phyloP scores from a whole-genome alignment of 345 rosid genomes.

The Aethionema arabicum region DNA sequence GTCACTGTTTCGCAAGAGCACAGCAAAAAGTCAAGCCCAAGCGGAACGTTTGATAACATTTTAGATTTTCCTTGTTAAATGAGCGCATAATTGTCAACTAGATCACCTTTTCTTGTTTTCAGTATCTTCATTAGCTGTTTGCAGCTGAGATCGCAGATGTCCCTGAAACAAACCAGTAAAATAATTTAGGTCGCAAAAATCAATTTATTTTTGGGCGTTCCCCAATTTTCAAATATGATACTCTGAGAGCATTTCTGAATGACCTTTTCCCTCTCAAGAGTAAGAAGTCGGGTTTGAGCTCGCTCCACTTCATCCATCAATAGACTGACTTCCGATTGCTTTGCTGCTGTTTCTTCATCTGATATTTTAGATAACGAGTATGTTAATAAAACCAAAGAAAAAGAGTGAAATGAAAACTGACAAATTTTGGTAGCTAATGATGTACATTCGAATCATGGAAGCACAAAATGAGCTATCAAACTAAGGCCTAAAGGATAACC shows the following conservation, averaged over 20 bases:
- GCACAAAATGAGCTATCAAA: conserved; percentile 21
- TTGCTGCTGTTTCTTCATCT: conserved; percentile 93
- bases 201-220: conserved; percentile 1
- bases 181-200: conserved; percentile 2
- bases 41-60: conserved; percentile 7
- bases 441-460: conserved; percentile 10
- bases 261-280: conserved; percentile 98
- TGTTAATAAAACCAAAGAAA: conserved; percentile 23
- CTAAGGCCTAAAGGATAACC: conserved; percentile 49
- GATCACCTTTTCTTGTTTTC: conserved; percentile 69
- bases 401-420: conserved; percentile 5
- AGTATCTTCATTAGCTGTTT: conserved; percentile 81
- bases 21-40: conserved; percentile 18
- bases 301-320: conserved; percentile 99
- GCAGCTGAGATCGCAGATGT: conserved; percentile 75
- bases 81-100: conserved; percentile 12
- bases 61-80: conserved; percentile 15
- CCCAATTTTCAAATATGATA: conserved; percentile 19
- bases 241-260: conserved; percentile 12
- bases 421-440: background rate
- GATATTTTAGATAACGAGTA: conserved; percentile 34
- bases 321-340: conserved; percentile 91
- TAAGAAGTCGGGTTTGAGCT: conserved; percentile 90
- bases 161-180: conserved; percentile 53
- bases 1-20: conserved; percentile 52